Percentiles rank a stretch among this genome's conserved stretches.
Conservation (phyloP, 345 rosid species). For the Camelina laxa region DNA sequence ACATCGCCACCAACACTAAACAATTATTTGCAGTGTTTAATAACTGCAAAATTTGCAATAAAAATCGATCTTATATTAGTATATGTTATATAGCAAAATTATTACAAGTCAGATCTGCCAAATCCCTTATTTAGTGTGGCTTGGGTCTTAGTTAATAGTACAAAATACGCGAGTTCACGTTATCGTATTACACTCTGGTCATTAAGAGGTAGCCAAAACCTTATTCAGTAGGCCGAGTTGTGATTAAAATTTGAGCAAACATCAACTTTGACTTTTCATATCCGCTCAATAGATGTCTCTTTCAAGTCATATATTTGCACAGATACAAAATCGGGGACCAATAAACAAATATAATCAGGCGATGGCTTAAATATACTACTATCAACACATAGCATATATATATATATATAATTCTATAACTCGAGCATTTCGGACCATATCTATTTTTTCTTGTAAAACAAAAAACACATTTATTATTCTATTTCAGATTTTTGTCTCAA, state of each 20-base stretch:
- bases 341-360: background rate
- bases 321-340: constrained; percentile 24
- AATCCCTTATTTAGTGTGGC: constrained; percentile 25
- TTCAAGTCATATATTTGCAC: constrained; percentile 25
- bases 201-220: constrained; percentile 15
- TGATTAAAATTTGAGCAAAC: background rate
- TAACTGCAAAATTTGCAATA: background rate
- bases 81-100: constrained; percentile 1
- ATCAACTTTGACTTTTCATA: constrained; percentile 20
- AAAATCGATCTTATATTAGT: constrained; percentile 1
- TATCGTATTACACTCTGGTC: constrained; percentile 6
- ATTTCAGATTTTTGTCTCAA: background rate
- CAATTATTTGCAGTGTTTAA: constrained; percentile 16
- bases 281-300: constrained; percentile 11
- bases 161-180: constrained; percentile 23
- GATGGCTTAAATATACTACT: background rate
- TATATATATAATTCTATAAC: background rate
- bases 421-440: background rate
- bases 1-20: constrained; percentile 42
- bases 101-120: constrained; percentile 24
- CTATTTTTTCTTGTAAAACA: background rate
- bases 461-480: background rate
- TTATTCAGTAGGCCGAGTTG: constrained; percentile 1
- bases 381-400: background rate
- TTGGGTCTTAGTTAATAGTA: constrained; percentile 27